Conservation (phyloP, 2,329 filamentous ascomycete genomes). For the Magnaporthiopsis poae region DNA sequence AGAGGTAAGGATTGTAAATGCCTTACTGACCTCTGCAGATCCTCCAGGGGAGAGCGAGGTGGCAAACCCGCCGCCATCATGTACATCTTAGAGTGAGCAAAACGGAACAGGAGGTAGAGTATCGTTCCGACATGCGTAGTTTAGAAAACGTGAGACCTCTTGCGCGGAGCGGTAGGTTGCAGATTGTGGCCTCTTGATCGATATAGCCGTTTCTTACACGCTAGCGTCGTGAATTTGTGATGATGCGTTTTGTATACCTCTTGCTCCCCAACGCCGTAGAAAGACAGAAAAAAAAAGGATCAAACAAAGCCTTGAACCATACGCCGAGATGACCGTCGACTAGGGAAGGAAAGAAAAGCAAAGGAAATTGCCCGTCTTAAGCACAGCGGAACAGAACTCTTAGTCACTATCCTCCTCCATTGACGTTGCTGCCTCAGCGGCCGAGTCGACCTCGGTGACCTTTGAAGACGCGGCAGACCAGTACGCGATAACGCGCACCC, state of each 20-base stretch:
- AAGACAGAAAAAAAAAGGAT: background rate
- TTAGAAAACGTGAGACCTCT: background rate
- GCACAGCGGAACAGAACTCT: background rate
- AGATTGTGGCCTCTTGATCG: background rate
- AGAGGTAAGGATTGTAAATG: conserved; percentile 20
- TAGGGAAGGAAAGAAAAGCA: background rate
- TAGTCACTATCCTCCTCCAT: conserved; percentile 14
- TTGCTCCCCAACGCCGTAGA: background rate
- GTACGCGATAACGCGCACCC: conserved; percentile 66
- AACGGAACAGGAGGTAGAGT: background rate
- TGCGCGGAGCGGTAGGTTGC: background rate
- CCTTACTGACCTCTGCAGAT: conserved; percentile 17
- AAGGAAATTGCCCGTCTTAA: background rate
- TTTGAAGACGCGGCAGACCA: conserved; percentile 51
- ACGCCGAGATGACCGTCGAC: conserved; percentile 5
- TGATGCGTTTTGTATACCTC: background rate
- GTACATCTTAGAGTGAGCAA: background rate
- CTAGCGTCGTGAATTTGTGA: background rate
- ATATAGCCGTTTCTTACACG: background rate
- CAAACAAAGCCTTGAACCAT: conserved; percentile 5
- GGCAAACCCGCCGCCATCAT: background rate
- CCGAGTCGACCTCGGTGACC: conserved; percentile 45
- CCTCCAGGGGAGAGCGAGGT: background rate
- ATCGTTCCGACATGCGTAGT: background rate
- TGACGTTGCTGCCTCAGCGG: conserved; percentile 19